These are phyloP conservation scores for Metschnikowia henanensis DNA, from an alignment of 805 yeast species.

Conservation along the genomic window DNA sequence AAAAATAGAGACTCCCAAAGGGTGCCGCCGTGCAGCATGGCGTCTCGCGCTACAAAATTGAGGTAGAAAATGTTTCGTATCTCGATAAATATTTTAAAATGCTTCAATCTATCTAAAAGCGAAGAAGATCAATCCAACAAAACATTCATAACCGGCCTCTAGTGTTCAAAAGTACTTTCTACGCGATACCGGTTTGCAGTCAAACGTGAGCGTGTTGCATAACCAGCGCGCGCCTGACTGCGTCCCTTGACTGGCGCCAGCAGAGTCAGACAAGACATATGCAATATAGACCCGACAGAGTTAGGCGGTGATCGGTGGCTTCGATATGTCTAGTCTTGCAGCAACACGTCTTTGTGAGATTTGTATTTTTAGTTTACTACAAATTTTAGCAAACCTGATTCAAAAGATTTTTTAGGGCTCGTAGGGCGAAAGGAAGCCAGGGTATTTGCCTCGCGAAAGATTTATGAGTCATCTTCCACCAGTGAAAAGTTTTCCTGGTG, in stretches of 20 bases:
- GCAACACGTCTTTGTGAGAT: background rate
- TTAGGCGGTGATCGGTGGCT: background rate
- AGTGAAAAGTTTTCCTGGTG: background rate
- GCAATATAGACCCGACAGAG: slow-evolving; percentile 1
- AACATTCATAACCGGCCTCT: no score
- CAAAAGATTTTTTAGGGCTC: no score
- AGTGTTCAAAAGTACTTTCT: no score
- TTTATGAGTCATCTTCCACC: slow-evolving; percentile 6
- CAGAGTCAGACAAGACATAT: slow-evolving; percentile 6
- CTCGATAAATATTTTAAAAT: no score
- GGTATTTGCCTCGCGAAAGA: slow-evolving; percentile 1
- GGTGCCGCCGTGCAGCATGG: no score
- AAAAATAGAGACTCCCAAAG: no score
- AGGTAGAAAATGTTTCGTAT: no score
- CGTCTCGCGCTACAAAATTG: no score
- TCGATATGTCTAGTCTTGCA: background rate
- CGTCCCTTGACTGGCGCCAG: slow-evolving; percentile 2
- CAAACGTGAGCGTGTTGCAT: background rate
- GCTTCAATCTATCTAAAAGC: no score
- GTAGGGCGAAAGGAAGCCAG: background rate
- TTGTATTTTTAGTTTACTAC: background rate
- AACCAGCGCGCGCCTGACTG: background rate
- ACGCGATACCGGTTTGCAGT: no score
- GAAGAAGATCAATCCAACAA: no score
- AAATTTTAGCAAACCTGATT: background rate